phyloP scores from a whole-genome alignment of 257 asterid species.

The Pogostemon cablin region DNA sequence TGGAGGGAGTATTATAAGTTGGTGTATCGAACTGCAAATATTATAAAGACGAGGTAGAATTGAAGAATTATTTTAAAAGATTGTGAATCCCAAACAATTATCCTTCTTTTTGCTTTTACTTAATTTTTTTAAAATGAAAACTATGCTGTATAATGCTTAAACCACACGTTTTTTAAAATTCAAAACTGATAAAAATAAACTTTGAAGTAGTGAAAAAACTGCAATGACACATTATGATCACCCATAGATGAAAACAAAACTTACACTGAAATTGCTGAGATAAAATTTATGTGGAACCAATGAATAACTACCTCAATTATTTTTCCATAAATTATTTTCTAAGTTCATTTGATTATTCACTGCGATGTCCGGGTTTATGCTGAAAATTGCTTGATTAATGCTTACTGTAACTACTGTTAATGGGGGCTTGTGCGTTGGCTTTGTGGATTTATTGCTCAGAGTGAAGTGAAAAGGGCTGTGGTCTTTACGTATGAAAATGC shows the following conservation, averaged over 20 bases:
- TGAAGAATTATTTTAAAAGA: too few species aligned
- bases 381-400: not conserved
- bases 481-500: not conserved
- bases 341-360: slow-evolving; percentile 13
- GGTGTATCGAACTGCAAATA: too few species aligned
- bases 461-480: slow-evolving; percentile 12
- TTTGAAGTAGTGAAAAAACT: not conserved
- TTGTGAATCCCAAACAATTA: too few species aligned
- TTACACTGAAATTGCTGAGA: not conserved
- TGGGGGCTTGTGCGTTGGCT: not conserved
- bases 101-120: not conserved
- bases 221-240: not conserved
- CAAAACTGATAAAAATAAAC: not conserved
- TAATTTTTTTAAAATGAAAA: not conserved
- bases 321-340: not conserved
- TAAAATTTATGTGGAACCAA: slow-evolving; percentile 9
- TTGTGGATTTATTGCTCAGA: slow-evolving; percentile 8
- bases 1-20: too few species aligned
- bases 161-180: not conserved
- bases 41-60: too few species aligned
- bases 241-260: not conserved
- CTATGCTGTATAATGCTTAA: not conserved
- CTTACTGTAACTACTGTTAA: not conserved
- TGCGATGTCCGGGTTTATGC: too few species aligned
- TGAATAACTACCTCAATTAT: not conserved